Percentiles rank a stretch among this genome's conserved stretches.
phyloP scores from a whole-genome alignment of 805 yeast genomes.

The Ogataea ganodermae region DNA sequence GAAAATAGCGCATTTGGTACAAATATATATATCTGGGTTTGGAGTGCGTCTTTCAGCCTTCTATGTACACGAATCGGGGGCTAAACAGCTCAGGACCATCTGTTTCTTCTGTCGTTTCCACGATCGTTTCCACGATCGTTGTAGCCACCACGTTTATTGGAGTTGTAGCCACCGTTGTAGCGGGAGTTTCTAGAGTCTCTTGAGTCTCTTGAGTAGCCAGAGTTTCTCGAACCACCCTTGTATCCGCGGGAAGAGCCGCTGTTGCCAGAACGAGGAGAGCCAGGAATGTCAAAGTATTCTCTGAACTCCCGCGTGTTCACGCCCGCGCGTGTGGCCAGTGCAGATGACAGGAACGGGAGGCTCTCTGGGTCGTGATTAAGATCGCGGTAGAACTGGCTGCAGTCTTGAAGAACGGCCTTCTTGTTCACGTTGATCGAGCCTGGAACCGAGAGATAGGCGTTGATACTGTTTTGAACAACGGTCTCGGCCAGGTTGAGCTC shows the following conservation, averaged over 20 bases:
- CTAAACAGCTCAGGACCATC: background rate
- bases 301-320: constrained; percentile 28
- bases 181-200: background rate
- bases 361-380: constrained; percentile 23
- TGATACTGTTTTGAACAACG: constrained; percentile 19
- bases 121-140: background rate
- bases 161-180: background rate
- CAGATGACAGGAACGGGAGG: constrained; percentile 20
- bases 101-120: background rate
- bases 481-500: constrained; percentile 20
- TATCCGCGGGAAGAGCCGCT: constrained; percentile 2
- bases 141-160: background rate
- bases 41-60: background rate
- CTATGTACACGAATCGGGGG: background rate
- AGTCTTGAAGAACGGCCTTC: constrained; percentile 35
- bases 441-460: constrained; percentile 27
- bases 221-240: background rate
- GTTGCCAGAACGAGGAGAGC: constrained; percentile 13
- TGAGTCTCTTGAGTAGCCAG: background rate
- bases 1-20: background rate
- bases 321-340: constrained; percentile 30
- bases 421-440: constrained; percentile 32
- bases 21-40: background rate
- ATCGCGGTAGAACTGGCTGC: constrained; percentile 33
- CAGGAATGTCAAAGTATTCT: constrained; percentile 35